Evolutionary conservation across 2,329 filamentous ascomycete genomes (phyloP).

Genomic region (Aspergillus pseudoglaucus): DNA sequence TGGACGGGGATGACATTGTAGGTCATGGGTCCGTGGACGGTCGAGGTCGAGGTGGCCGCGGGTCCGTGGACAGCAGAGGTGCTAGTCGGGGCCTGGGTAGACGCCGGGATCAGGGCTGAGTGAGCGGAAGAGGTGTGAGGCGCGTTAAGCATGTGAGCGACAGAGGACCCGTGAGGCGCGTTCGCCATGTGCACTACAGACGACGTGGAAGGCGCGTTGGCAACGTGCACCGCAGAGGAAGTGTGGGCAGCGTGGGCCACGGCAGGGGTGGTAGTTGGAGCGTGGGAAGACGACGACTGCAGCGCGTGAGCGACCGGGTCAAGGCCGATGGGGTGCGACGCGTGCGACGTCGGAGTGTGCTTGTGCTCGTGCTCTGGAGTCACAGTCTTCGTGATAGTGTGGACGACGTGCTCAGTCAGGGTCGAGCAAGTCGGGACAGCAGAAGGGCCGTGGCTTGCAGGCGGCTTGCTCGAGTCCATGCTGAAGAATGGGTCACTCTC

Average conservation of each 20-base stretch:
- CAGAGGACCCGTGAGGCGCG: background rate
- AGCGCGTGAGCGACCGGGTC: background rate
- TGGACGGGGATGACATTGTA: conserved; percentile 24
- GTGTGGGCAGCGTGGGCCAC: background rate
- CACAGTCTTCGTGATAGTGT: conserved; percentile 20
- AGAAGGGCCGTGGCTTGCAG: background rate
- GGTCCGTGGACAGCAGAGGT: background rate
- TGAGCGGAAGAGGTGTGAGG: background rate
- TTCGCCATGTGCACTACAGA: background rate
- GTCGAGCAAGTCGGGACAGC: conserved; percentile 11
- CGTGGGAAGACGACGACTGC: too few relatives aligned
- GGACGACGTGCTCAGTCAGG: conserved; percentile 18
- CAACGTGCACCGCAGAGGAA: background rate
- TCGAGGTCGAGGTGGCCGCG: conserved; percentile 4
- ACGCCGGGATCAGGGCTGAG: background rate
- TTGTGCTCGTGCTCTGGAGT: background rate
- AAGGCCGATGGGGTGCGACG: background rate
- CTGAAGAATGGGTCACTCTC: too few relatives aligned
- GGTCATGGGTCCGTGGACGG: conserved; percentile 7
- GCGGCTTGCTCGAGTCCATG: background rate
- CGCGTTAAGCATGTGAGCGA: background rate
- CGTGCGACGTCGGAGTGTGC: background rate
- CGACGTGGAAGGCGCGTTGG: background rate
- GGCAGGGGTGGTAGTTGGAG: too few relatives aligned
- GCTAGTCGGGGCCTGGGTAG: background rate